Percentiles rank a stretch among this genome's conserved stretches.
Conservation (phyloP, 306 rosid species). For the Morella rubra region DNA sequence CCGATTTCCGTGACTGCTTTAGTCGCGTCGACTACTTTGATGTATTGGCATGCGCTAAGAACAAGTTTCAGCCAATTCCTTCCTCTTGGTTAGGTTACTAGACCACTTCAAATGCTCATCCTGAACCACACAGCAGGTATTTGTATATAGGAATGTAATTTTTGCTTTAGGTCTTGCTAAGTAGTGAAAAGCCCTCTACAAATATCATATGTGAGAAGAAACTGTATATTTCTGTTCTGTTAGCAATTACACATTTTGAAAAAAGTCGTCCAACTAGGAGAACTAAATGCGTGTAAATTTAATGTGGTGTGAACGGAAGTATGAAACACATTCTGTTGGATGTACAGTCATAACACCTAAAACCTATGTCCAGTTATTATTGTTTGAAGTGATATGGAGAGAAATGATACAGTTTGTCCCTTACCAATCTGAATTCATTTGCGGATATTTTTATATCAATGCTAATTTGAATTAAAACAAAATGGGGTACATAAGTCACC, state of each 20-base stretch:
- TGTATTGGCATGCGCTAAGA: conserved; percentile 67
- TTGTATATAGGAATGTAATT: conserved; percentile 2
- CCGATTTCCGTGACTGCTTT: conserved; percentile 84
- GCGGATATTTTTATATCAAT: no score
- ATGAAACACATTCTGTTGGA: no score
- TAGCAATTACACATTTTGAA: background rate
- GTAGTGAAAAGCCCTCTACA: background rate
- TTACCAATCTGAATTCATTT: no score
- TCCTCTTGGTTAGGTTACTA: conserved; percentile 74
- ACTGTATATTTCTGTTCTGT: conserved; percentile 1
- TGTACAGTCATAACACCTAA: no score
- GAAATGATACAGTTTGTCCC: no score
- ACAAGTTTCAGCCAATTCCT: conserved; percentile 79
- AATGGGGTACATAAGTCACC: no score
- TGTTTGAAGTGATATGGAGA: no score
- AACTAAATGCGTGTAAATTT: background rate
- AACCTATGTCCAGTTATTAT: no score
- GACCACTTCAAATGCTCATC: conserved; percentile 7
- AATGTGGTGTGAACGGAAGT: no score
- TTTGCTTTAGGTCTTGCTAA: background rate
- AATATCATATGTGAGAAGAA: background rate
- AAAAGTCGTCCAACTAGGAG: background rate
- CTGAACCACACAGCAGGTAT: background rate
- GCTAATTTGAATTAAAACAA: no score
- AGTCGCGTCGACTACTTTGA: conserved; percentile 60